phyloP scores from a whole-genome alignment of 2,329 filamentous ascomycete genomes.

The Aspergillus brunneoviolaceus region DNA sequence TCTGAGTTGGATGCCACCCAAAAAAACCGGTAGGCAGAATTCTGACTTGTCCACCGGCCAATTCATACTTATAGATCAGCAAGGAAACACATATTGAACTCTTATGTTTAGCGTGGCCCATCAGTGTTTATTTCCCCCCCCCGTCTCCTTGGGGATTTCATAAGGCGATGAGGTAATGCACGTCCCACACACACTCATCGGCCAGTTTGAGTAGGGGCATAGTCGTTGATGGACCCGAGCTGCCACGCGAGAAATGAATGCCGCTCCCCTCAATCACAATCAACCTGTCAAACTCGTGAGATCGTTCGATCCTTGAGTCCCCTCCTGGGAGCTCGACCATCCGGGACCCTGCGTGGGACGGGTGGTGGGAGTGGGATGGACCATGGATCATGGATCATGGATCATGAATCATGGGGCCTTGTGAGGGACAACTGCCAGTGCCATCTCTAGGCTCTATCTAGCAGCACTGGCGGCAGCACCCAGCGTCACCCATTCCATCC shows the following conservation, averaged over 20 bases:
- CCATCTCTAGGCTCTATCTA: background rate
- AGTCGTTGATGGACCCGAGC: background rate
- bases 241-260: background rate
- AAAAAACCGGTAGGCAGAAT: background rate
- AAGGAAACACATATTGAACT: slow-evolving; percentile 1
- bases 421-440: background rate
- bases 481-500: background rate
- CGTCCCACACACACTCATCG: background rate
- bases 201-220: background rate
- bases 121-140: background rate
- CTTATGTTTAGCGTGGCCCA: background rate
- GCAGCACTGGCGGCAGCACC: background rate
- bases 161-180: slow-evolving; percentile 3
- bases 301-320: background rate
- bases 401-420: background rate
- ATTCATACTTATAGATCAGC: slow-evolving; percentile 1
- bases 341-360: slow-evolving; percentile 11
- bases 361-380: background rate
- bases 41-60: background rate
- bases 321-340: background rate
- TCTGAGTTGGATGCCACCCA: background rate
- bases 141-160: background rate
- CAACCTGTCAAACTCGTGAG: slow-evolving; percentile 6
- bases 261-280: slow-evolving; percentile 6
- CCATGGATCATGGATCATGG: background rate